phyloP scores from a whole-genome alignment of 805 yeast species.

The Wickerhamiella musiphila region DNA sequence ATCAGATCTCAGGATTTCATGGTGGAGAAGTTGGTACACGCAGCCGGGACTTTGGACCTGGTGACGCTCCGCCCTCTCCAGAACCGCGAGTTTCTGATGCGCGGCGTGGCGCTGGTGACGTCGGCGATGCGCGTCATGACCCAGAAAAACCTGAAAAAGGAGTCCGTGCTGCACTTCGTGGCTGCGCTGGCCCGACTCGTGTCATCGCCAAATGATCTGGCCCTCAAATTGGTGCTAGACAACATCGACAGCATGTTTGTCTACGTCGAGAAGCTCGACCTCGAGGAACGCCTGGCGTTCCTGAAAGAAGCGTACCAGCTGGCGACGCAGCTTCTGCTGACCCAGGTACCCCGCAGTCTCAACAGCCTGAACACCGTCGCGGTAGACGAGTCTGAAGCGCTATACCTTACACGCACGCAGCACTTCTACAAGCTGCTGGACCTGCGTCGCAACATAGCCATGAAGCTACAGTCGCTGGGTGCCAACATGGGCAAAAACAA shows the following conservation, averaged over 20 bases:
- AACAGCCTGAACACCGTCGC: not conserved
- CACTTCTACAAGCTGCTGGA: slow-evolving; percentile 1
- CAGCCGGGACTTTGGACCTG: too few relatives aligned
- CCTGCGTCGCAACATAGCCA: slow-evolving; percentile 1
- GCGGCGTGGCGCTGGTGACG: not conserved
- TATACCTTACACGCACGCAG: too few relatives aligned
- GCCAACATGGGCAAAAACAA: not conserved
- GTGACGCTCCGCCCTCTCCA: too few relatives aligned
- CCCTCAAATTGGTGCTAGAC: slow-evolving; percentile 1
- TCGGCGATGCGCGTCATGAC: not conserved
- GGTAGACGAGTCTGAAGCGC: too few relatives aligned
- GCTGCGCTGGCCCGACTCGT: not conserved
- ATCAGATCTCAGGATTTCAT: too few relatives aligned
- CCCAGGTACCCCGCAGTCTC: not conserved
- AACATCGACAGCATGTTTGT: not conserved
- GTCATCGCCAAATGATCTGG: not conserved
- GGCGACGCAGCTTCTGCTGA: not conserved
- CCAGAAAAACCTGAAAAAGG: not conserved
- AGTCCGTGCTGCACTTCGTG: not conserved
- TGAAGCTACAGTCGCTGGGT: not conserved
- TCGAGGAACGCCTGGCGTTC: not conserved
- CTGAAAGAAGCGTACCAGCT: not conserved
- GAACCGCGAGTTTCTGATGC: not conserved
- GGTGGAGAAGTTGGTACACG: too few relatives aligned
- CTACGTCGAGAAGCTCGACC: not conserved